phyloP scores from a whole-genome alignment of 495 filamentous ascomycete genomes.

The Alectoria sarmentosa region DNA sequence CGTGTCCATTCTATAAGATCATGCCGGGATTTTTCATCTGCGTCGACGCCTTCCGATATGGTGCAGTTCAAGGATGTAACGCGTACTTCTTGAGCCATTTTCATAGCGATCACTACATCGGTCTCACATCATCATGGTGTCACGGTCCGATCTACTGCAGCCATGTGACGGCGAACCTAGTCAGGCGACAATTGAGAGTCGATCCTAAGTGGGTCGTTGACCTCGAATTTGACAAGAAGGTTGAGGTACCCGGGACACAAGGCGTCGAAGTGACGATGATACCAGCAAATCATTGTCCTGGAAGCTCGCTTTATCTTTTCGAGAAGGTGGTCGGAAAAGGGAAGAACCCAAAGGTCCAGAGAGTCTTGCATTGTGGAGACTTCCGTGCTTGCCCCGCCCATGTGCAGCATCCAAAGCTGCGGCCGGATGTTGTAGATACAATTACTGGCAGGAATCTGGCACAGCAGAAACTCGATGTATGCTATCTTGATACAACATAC shows the following conservation, averaged over 20 bases:
- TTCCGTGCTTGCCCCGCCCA: slow-evolving; percentile 89
- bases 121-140: slow-evolving; percentile 77
- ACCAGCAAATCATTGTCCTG: slow-evolving; percentile 94
- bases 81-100: slow-evolving; percentile 98
- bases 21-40: slow-evolving; percentile 85
- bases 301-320: slow-evolving; percentile 88
- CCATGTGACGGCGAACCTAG: slow-evolving; percentile 80
- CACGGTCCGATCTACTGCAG: slow-evolving; percentile 98
- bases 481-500: slow-evolving; percentile 97
- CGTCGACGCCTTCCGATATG: slow-evolving; percentile 95
- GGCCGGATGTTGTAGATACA: slow-evolving; percentile 62
- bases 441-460: slow-evolving; percentile 55
- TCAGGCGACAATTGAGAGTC: slow-evolving; percentile 76
- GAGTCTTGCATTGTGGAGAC: slow-evolving; percentile 91
- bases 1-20: slow-evolving; percentile 98
- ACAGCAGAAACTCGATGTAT: slow-evolving; percentile 85
- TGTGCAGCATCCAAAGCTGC: slow-evolving; percentile 71
- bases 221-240: slow-evolving; percentile 76
- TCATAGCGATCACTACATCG: slow-evolving; percentile 95
- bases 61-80: slow-evolving; percentile 81
- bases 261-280: slow-evolving; percentile 89
- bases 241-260: slow-evolving; percentile 69
- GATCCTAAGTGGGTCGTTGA: slow-evolving; percentile 79
- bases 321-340: slow-evolving; percentile 64
- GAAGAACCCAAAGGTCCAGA: slow-evolving; percentile 52